Evolutionary conservation across 805 yeast genomes (phyloP), one percentile per base, ranked within the genome.

Genomic region (Saturnispora halmiae): DNA sequence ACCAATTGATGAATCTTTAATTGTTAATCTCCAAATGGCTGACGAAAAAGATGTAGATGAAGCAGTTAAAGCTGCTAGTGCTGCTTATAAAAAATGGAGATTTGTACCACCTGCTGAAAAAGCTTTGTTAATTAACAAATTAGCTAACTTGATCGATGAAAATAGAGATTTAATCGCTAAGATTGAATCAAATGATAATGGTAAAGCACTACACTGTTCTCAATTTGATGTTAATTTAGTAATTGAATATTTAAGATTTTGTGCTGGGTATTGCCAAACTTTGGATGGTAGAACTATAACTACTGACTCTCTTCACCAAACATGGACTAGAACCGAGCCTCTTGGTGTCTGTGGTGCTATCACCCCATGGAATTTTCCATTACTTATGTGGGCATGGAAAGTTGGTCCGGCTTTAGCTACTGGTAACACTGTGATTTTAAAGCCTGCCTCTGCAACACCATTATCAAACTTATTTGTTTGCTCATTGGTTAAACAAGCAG

Each of bases 341-440:
- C 61, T 81, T 49, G 90, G 88, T 59, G 82, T 81, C 30, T 80
- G 86, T 66, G 90, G 88, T 50, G 86, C 79, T 61, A 80, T 82
- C 48, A 81, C 82, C 47, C 88, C 90, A 58, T 82, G 88, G 88
- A 82, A 82, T 60, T 82, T 82, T 74, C 90, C 90, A 52, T 63
- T 82, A 48, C 70, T 82, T 67, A 81, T 82, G 83, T 70, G 78
- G 60, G 63, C 82, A 32, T 82, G 90, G 90, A 82, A 82, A 59
- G 66, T 82, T 45, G 85, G 82, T 40, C 88, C 90, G 34, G 85
- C 84, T 46, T 65, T 80, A 53, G 82, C 82, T 38, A 75, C 86
- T 50, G 86, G 86, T 65, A 79, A 80, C 67, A 75, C 83, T 38
- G 67, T 76, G 50, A 77, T 82, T 40, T 64, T 82, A 57, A 82